Conservation (phyloP, 805 yeast genomes). For the Kazachstania africana region DNA sequence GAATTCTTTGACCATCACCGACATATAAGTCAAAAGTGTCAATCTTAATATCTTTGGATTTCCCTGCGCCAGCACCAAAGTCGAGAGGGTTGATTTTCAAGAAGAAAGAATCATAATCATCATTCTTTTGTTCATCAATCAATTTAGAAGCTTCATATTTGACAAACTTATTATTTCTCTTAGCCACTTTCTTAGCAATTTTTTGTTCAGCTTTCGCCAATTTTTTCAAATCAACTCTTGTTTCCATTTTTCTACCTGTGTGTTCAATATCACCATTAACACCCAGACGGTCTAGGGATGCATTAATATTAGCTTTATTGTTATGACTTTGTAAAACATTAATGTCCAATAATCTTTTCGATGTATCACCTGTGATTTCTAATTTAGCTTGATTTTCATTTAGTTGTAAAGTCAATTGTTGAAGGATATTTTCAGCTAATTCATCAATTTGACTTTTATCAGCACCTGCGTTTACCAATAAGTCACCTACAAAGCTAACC, state of each 20-base stretch:
- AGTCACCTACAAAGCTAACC: conserved; percentile 49
- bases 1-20: conserved; percentile 89
- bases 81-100: conserved; percentile 92
- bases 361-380: conserved; percentile 74
- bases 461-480: conserved; percentile 80
- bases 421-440: conserved; percentile 36
- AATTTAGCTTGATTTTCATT: conserved; percentile 60
- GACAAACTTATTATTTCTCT: conserved; percentile 69
- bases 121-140: conserved; percentile 48
- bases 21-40: conserved; percentile 91
- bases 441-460: conserved; percentile 39
- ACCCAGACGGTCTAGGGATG: conserved; percentile 66
- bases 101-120: conserved; percentile 90
- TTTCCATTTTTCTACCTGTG: conserved; percentile 82
- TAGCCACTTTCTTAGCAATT: conserved; percentile 94
- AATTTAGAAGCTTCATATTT: conserved; percentile 90
- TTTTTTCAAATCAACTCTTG: conserved; percentile 91
- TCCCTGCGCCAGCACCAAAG: conserved; percentile 81
- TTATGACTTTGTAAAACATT: conserved; percentile 55
- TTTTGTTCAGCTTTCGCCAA: conserved; percentile 94
- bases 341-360: conserved; percentile 74
- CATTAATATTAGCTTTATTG: conserved; percentile 57
- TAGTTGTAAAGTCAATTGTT: conserved; percentile 40
- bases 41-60: conserved; percentile 90
- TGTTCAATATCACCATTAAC: conserved; percentile 87